Base-by-base conservation (phyloP, 768 basidiomycete genomes). In the Lactifluus pinguis region DNA sequence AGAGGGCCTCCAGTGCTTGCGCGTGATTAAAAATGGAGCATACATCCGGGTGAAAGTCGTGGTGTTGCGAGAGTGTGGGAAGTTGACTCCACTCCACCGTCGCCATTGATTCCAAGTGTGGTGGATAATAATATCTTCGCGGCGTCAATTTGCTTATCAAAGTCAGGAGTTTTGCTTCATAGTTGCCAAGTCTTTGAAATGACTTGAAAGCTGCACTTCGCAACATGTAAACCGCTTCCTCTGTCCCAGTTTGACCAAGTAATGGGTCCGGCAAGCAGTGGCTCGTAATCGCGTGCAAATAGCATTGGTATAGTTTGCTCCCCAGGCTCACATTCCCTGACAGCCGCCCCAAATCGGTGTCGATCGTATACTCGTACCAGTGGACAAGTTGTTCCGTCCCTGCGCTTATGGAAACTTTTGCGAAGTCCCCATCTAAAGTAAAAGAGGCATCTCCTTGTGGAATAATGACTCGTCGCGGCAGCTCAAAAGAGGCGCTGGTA, bases 231-330 rank as follows among this genome's bases (percentile, higher is more conserved):
- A 80, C 61, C 1, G 79, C 78, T 52, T 80, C 73, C 42, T 77
- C 74, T 0, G 74, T 74, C 3, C 80, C 80, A 0, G 76, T 76
- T 17, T 74, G 74, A 19, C 65, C 65, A 0, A 75, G 77, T n/a
- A 82, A 69, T 1, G 77, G 76, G 67, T 82, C 80, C 6, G 72
- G 69, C 6, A 76, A 66, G 47, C 72, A 73, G 49, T 75, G 72
- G 14, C 75, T 75, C 3, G 74, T 80, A 2, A 78, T 53, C n/a
- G 77, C 76, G 48, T 82, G 81, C 19, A 82, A 70, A 55, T 77
- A 77, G 4, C 74, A 69, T 47, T 71, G 71, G 57, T 72, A 78
- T 6, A 80, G 68, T 41, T 65, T 67, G 56, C 68, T 72, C 0
- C 64, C 62, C 44, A 75, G 53, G 38, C 62, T 71, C 6, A 41